Percentiles rank a stretch among this genome's conserved stretches.
These are phyloP conservation scores for Cyclocybe aegerita DNA, from an alignment of 768 basidiomycete genomes.

Conservation along the genomic window DNA sequence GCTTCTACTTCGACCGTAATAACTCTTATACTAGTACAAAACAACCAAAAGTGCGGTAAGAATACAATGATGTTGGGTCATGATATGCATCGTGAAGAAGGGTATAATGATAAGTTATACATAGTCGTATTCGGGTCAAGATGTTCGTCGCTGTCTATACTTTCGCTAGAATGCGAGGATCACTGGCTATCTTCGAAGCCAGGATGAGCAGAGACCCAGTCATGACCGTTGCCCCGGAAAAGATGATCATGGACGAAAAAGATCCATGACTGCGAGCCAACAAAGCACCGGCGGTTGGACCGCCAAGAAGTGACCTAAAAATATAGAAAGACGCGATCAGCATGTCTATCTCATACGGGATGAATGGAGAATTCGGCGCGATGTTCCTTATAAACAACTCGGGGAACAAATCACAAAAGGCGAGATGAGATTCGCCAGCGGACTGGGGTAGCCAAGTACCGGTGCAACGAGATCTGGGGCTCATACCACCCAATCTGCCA, in stretches of 20 bases:
- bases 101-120: background rate
- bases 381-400: background rate
- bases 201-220: slow-evolving; percentile 60
- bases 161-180: slow-evolving; percentile 39
- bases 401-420: background rate
- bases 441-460: background rate
- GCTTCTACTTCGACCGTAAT: no score
- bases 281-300: slow-evolving; percentile 62
- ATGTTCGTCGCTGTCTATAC: slow-evolving; percentile 32
- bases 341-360: background rate
- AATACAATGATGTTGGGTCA: no score
- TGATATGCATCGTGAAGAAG: background rate
- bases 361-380: slow-evolving; percentile 1
- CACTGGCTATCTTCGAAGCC: slow-evolving; percentile 45
- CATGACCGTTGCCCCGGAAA: slow-evolving; percentile 59
- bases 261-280: slow-evolving; percentile 43
- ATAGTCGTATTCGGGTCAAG: background rate
- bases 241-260: slow-evolving; percentile 52
- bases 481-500: background rate
- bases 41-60: no score
- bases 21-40: no score
- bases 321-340: slow-evolving; percentile 2
- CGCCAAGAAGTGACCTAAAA: slow-evolving; percentile 59
- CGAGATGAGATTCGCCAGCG: background rate
- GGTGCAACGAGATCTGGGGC: background rate